Evolutionary conservation across 1,284 basidiomycete species (phyloP), one percentile per base, ranked within the genome.

Genomic region (Pseudozyma pruni): DNA sequence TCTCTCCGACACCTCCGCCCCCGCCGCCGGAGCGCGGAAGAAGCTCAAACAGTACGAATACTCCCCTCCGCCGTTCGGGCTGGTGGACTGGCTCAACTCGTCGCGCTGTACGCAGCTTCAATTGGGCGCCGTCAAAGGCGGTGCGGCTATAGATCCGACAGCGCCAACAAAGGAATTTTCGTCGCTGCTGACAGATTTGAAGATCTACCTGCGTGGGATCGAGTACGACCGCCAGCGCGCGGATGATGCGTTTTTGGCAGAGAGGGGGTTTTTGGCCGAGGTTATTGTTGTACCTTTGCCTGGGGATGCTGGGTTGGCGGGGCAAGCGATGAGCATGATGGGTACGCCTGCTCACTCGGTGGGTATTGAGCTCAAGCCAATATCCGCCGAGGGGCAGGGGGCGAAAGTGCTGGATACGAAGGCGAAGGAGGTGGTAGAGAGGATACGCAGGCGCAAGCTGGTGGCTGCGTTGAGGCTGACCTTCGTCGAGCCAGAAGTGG

Each of bases 21-120:
- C 51, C 10, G 35, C 51, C 5, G 37, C 46, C 8, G 33, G 23
- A 17, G 35, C 35, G 5, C 45, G 55, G 6, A 51, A 44, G 9
- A 60, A 60, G 39, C 59, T 70, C 14, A 54, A 55, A 20, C 67
- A 54, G 42, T 64, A 74, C 58, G 72, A 66, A 22, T 74, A 71
- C 33, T 61, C 72, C 1, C 62, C 72, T 2, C 72, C 72, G 7
- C 72, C 72, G 1, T 67, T 74, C 16, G 62, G 58, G 1, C 34
- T 74, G 2, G 53, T 74, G 2, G 67, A 74, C 22, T 74, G 67
- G 66, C 42, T 74, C 39, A 71, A 74, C 19, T 42, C 50, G 5
- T 34, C 54, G 1, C 58, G 63, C 3, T 61, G 53, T 34, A 17
- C 43, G 7, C 59, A 62, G 32, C 34, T 69, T 3, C 59, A 43